Evolutionary conservation across 2,329 filamentous ascomycete species (phyloP), one percentile per base, ranked within the genome.

Genomic region (Exophiala dermatitidis): DNA sequence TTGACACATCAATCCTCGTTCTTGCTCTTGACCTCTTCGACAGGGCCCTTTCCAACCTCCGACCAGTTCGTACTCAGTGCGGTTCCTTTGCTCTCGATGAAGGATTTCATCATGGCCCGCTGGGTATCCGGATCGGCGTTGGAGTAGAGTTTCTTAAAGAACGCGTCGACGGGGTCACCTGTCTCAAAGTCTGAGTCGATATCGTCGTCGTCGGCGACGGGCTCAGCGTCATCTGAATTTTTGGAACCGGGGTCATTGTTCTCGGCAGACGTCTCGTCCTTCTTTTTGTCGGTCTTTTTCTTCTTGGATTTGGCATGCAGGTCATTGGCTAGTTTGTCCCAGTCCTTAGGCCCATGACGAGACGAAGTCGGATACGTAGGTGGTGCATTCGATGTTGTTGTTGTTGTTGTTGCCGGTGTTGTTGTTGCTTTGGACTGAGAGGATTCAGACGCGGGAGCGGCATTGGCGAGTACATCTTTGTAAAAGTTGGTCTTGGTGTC

Each of bases 61-160:
- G 74, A 71, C 93, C 93, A 98, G 67, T 91, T 89, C 0, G 93
- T 98, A 69, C 89, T 96, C 46, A 98, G 73, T 2, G 87, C 81
- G 0, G 93, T 98, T 3, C 93, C 93, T 62, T 94, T 93, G 69
- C 90, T 96, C 76, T 98, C 91, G 9, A 83, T 78, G 65, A 88
- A 97, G 66, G 88, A 95, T 80, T 98, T 98, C 82, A 94, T 88
- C 93, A 98, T 98, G 5, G 93, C 93, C 1, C 90, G 82, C 66
- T 83, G 83, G 54, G 88, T 88, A 63, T 98, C 91, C 0, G 84
- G 81, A 46, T 85, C 83, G 0, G 88, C 83, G 34, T 75, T 77
- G 58, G 85, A 82, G 72, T 91, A 97, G 1, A 98, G 75, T 65
- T 86, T 84, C 76, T 94, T 93, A 77, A 98, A 98, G 72, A 96